Conservation (phyloP, 768 basidiomycete species). For the Gautieria morchelliformis region DNA sequence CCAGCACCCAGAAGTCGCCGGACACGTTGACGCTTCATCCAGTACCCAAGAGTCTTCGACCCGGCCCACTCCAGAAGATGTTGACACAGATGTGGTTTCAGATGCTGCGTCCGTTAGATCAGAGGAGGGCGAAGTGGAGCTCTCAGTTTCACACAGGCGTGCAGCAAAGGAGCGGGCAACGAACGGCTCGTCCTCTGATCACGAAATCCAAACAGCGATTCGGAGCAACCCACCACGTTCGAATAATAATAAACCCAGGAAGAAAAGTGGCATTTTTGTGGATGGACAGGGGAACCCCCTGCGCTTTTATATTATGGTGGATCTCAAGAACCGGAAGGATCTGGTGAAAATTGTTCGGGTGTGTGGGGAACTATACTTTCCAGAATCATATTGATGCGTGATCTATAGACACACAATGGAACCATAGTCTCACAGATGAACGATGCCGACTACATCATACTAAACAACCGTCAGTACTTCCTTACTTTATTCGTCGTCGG, state of each 20-base stretch:
- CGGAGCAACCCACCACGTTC: not conserved
- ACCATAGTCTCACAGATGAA: constrained; percentile 42
- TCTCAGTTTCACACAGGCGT: not conserved
- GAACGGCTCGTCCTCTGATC: not conserved
- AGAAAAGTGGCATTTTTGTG: constrained; percentile 32
- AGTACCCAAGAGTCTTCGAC: not conserved
- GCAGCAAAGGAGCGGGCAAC: not conserved
- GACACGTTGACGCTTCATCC: not conserved
- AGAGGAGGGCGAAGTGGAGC: not conserved
- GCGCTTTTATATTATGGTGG: constrained; percentile 61
- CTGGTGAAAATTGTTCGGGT: constrained; percentile 56
- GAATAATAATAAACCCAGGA: not conserved
- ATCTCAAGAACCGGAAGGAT: constrained; percentile 41
- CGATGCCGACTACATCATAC: constrained; percentile 51
- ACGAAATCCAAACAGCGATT: not conserved
- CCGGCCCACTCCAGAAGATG: constrained; percentile 1
- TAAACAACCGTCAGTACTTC: constrained; percentile 23
- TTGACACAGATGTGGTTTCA: not conserved
- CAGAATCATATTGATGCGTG: not conserved
- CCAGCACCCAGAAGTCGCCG: not conserved
- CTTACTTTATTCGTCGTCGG: no score
- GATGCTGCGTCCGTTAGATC: not conserved
- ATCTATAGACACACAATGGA: constrained; percentile 54
- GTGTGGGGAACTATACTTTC: constrained; percentile 10
- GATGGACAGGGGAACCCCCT: constrained; percentile 32